A percentile compares a stretch with the other conserved stretches of the same genome.
These are phyloP conservation scores for Achaetomium macrosporum DNA, from an alignment of 2,329 filamentous ascomycete species.

Conservation along the genomic window DNA sequence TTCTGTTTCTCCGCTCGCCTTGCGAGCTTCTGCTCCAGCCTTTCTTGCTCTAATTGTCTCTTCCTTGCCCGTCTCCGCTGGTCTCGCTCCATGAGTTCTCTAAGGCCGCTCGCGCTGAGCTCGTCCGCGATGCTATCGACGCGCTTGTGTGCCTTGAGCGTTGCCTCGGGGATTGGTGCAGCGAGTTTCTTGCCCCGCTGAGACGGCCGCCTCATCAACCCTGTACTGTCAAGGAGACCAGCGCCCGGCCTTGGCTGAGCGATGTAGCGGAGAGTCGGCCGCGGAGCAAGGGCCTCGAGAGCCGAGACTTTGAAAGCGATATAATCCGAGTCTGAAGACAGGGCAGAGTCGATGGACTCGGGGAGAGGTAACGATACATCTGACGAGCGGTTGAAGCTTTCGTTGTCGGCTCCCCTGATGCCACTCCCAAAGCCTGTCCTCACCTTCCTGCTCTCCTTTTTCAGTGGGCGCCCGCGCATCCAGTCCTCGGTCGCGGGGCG, in stretches of 20 bases:
- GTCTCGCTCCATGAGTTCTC: conserved; percentile 88
- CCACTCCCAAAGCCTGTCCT: conserved; percentile 45
- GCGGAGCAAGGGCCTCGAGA: conserved; percentile 74
- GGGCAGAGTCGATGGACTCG: conserved; percentile 68
- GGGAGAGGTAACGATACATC: conserved; percentile 69
- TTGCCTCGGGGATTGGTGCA: conserved; percentile 55
- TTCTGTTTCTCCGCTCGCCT: conserved; percentile 60
- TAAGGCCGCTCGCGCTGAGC: conserved; percentile 74
- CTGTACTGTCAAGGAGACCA: conserved; percentile 39
- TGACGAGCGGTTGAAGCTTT: conserved; percentile 54
- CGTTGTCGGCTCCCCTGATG: conserved; percentile 32
- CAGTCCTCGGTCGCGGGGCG: conserved; percentile 56
- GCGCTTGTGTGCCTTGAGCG: conserved; percentile 54
- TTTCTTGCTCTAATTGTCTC: conserved; percentile 60
- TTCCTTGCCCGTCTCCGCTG: conserved; percentile 72
- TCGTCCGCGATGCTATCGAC: conserved; percentile 73
- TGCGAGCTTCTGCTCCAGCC: conserved; percentile 58
- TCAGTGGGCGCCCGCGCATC: conserved; percentile 53
- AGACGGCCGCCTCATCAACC: conserved; percentile 44
- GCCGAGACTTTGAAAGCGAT: conserved; percentile 74
- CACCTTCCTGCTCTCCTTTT: conserved; percentile 60
- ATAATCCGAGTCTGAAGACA: conserved; percentile 69
- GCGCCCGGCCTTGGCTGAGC: conserved; percentile 55
- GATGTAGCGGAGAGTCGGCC: conserved; percentile 74
- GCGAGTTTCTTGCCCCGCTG: conserved; percentile 43